Percentiles rank a stretch among this genome's conserved stretches.
These are phyloP conservation scores for Solanum clarkiae DNA, from an alignment of 257 asterid species.

Conservation along the genomic window DNA sequence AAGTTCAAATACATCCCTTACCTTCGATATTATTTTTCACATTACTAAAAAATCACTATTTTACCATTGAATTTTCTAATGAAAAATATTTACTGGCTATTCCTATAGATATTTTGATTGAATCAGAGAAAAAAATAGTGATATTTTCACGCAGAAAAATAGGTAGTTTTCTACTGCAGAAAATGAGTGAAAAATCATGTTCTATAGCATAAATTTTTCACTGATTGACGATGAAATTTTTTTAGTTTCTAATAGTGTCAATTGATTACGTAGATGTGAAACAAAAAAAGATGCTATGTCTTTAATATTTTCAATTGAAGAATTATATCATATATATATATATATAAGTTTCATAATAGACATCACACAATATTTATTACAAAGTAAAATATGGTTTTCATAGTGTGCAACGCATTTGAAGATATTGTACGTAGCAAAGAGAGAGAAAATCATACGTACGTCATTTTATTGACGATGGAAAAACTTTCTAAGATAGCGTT, in stretches of 20 bases:
- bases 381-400: not conserved
- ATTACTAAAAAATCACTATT: no score
- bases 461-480: not conserved
- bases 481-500: not conserved
- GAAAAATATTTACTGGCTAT: no score
- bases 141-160: no score
- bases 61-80: no score
- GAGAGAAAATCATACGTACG: not conserved
- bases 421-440: not conserved
- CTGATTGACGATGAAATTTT: no score
- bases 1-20: not conserved
- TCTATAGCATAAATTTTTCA: no score
- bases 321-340: not conserved
- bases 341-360: not conserved
- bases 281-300: not conserved
- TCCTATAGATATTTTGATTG: no score
- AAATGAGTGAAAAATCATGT: no score
- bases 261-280: not conserved
- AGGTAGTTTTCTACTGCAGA: no score
- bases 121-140: no score
- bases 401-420: not conserved
- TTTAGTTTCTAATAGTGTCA: no score
- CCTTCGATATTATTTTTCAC: no score
- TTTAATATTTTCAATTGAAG: not conserved
- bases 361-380: not conserved